Percentiles rank a stretch among this genome's conserved stretches.
phyloP scores from a whole-genome alignment of 2,329 filamentous ascomycete genomes.

The Neonectria neomacrospora region DNA sequence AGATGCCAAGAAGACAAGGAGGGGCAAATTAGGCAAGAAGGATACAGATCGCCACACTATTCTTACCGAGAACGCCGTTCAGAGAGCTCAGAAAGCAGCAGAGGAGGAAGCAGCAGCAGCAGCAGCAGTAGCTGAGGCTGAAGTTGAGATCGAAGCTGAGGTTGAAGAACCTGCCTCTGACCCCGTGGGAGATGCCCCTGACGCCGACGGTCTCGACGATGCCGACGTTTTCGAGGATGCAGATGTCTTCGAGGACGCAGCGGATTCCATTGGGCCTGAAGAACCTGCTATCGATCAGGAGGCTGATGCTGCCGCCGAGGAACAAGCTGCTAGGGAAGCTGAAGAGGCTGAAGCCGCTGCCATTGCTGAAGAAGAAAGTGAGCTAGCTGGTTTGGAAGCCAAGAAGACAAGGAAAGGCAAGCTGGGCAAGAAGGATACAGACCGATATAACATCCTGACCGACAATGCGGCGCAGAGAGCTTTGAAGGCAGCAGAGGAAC shows the following conservation, averaged over 20 bases:
- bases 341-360: slow-evolving; percentile 29
- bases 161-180: slow-evolving; percentile 6
- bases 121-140: slow-evolving; percentile 32
- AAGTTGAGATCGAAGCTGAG: slow-evolving; percentile 26
- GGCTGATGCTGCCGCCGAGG: slow-evolving; percentile 35
- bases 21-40: slow-evolving; percentile 39
- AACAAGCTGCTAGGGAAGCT: slow-evolving; percentile 23
- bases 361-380: slow-evolving; percentile 48
- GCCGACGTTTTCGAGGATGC: slow-evolving; percentile 6
- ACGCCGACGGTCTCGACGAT: slow-evolving; percentile 26
- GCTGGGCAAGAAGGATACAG: slow-evolving; percentile 57
- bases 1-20: slow-evolving; percentile 33
- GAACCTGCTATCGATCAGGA: slow-evolving; percentile 33
- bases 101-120: slow-evolving; percentile 23
- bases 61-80: slow-evolving; percentile 34
- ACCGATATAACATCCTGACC: slow-evolving; percentile 54
- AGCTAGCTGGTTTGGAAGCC: slow-evolving; percentile 55
- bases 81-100: slow-evolving; percentile 37
- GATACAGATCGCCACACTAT: slow-evolving; percentile 37
- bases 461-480: slow-evolving; percentile 50
- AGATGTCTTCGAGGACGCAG: slow-evolving; percentile 24
- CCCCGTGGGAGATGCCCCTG: slow-evolving; percentile 27
- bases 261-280: slow-evolving; percentile 28
- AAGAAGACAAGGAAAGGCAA: slow-evolving; percentile 64
- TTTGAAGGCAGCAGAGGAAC: slow-evolving; percentile 53